Evolutionary conservation across 768 basidiomycete species (phyloP).

Genomic region (Candolleomyces aberdarensis): DNA sequence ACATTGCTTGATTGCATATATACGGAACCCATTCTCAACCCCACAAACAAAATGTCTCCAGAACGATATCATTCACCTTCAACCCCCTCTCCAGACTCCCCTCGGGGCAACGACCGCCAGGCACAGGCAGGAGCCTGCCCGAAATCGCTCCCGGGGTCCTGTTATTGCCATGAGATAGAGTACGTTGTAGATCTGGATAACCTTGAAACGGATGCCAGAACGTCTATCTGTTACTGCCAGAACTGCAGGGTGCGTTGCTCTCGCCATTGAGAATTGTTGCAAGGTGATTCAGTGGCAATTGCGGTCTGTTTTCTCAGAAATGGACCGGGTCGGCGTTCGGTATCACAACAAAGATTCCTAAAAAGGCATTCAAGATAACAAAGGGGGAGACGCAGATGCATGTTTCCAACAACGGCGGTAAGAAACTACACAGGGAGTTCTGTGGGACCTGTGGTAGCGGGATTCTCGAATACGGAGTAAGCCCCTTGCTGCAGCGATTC

Average conservation of each 20-base stretch:
- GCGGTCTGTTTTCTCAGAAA: constrained; percentile 5
- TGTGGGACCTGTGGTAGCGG: constrained; percentile 14
- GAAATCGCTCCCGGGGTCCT: constrained; percentile 11
- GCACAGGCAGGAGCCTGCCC: neutral
- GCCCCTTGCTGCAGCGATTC: neutral
- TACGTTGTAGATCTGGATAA: constrained; percentile 11
- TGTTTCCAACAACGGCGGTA: constrained; percentile 13
- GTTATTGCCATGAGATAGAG: constrained; percentile 13
- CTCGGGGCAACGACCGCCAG: neutral
- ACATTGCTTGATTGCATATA: neutral
- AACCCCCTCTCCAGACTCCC: neutral
- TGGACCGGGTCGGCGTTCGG: constrained; percentile 19
- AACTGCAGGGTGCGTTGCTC: constrained; percentile 13
- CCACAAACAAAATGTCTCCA: neutral
- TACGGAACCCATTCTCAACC: too few species aligned
- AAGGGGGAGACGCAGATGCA: constrained; percentile 12
- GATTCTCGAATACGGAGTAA: constrained; percentile 16
- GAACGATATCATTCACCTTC: neutral
- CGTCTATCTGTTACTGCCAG: constrained; percentile 16
- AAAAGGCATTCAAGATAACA: constrained; percentile 8
- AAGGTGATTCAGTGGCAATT: neutral
- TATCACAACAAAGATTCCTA: constrained; percentile 15
- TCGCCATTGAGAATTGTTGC: neutral
- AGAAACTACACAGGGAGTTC: constrained; percentile 14
- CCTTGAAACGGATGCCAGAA: constrained; percentile 11